phyloP scores from a whole-genome alignment of 2,329 filamentous ascomycete genomes.

The Aspergillus chevalieri region DNA sequence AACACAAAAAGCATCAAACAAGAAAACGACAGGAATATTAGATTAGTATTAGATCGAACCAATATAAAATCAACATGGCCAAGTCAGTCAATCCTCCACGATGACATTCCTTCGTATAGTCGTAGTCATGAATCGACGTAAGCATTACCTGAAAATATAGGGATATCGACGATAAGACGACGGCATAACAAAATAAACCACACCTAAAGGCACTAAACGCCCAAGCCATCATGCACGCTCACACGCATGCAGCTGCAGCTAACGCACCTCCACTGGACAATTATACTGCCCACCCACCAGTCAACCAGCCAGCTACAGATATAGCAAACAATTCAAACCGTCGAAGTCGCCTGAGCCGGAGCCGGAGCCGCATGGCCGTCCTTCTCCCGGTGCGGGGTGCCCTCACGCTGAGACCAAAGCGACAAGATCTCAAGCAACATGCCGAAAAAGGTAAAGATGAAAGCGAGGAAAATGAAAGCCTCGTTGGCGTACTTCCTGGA shows the following conservation, averaged over 20 bases:
- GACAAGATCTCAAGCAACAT: slow-evolving; percentile 32
- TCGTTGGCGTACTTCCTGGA: slow-evolving; percentile 36
- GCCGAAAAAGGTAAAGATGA: slow-evolving; percentile 38
- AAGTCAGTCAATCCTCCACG: neutral
- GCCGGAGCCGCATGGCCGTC: slow-evolving; percentile 7
- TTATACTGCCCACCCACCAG: neutral
- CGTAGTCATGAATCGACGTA: too few relatives aligned
- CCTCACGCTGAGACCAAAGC: slow-evolving; percentile 29
- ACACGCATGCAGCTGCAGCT: too few relatives aligned
- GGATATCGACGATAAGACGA: too few relatives aligned
- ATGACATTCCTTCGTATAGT: too few relatives aligned
- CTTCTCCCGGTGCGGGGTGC: slow-evolving; percentile 21
- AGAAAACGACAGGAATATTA: neutral
- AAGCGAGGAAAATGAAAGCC: slow-evolving; percentile 41
- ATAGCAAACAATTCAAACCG: neutral
- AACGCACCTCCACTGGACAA: neutral
- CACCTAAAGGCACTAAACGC: too few relatives aligned
- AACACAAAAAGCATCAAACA: neutral
- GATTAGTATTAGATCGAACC: neutral
- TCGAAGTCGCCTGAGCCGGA: neutral
- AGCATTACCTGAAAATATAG: too few relatives aligned
- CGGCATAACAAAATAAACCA: neutral
- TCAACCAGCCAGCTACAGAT: too few relatives aligned
- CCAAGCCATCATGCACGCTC: too few relatives aligned
- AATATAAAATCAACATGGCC: neutral